Evolutionary conservation across 306 rosid genomes (phyloP).

Genomic region (Abrus precatorius): DNA sequence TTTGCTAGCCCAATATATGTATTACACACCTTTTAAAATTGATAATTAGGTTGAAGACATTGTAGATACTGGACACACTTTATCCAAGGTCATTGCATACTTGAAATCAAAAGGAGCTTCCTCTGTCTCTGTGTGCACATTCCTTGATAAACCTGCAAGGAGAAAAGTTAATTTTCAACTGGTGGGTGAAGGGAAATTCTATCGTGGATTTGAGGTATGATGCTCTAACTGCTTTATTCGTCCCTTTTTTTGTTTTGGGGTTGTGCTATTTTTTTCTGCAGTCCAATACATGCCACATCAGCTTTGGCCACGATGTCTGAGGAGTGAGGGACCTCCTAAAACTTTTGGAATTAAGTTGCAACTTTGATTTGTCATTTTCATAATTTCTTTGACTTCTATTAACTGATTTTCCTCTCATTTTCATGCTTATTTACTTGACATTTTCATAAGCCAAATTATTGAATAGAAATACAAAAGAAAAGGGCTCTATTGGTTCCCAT

Average conservation of each 20-base stretch:
- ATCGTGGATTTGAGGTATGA: conserved; percentile 77
- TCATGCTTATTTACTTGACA: not conserved
- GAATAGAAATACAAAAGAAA: conserved; percentile 17
- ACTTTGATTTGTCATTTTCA: conserved; percentile 27
- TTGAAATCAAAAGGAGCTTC: conserved; percentile 80
- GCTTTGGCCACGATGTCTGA: conserved; percentile 9
- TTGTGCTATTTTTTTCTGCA: not conserved
- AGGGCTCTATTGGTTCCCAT: not conserved
- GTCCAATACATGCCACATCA: conserved; percentile 15
- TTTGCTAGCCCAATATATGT: not conserved
- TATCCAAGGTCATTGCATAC: conserved; percentile 62
- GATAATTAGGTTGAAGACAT: conserved; percentile 83
- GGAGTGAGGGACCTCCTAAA: not conserved
- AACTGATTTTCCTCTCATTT: not conserved
- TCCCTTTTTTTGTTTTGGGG: not conserved
- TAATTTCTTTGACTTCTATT: not conserved
- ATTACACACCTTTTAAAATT: conserved; percentile 4
- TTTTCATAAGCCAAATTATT: conserved; percentile 9
- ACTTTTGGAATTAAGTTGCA: conserved; percentile 1
- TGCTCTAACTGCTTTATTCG: not conserved
- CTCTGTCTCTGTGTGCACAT: conserved; percentile 82
- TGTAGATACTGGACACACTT: conserved; percentile 82
- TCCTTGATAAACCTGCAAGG: conserved; percentile 85
- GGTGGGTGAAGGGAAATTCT: conserved; percentile 76
- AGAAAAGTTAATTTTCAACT: conserved; percentile 70